Evolutionary conservation across 1,139 yeast genomes (phyloP).

Genomic region (Suhomyces bokatorum): DNA sequence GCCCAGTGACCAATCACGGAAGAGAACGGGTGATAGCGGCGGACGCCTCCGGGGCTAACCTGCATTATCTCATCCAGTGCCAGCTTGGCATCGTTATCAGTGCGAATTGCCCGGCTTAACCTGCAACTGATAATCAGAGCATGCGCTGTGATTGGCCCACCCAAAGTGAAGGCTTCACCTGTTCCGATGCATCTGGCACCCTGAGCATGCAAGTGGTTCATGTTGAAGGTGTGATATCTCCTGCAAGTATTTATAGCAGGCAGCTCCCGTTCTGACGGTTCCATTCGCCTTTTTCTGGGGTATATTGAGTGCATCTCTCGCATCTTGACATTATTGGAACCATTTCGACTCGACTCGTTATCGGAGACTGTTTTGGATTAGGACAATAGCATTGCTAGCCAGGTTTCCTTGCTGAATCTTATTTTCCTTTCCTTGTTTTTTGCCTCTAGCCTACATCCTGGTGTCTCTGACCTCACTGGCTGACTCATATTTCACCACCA

Average conservation of each 20-base stretch:
- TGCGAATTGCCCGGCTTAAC: not conserved
- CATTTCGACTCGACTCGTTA: too few relatives aligned
- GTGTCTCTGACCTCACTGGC: not conserved
- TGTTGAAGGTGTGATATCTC: conserved; percentile 4
- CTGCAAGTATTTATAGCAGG: conserved; percentile 1
- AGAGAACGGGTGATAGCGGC: not conserved
- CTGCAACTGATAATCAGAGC: conserved; percentile 3
- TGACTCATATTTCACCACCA: not conserved
- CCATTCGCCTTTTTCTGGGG: too few relatives aligned
- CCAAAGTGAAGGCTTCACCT: too few relatives aligned
- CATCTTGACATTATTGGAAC: too few relatives aligned
- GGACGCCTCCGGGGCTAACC: conserved; percentile 1
- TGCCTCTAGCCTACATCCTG: not conserved
- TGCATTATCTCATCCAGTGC: not conserved
- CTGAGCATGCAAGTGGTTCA: not conserved
- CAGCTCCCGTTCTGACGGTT: not conserved
- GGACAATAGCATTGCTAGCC: too few relatives aligned
- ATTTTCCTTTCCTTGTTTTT: too few relatives aligned
- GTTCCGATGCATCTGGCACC: not conserved
- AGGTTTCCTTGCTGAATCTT: too few relatives aligned
- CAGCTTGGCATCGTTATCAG: conserved; percentile 4
- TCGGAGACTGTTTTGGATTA: too few relatives aligned
- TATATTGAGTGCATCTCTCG: too few relatives aligned
- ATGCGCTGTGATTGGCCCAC: conserved; percentile 1
- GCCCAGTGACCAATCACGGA: not conserved